A percentile compares a stretch with the other conserved stretches of the same genome.
These are phyloP conservation scores for Quercus tomentella DNA, from an alignment of 331 rosid species.

Conservation along the genomic window DNA sequence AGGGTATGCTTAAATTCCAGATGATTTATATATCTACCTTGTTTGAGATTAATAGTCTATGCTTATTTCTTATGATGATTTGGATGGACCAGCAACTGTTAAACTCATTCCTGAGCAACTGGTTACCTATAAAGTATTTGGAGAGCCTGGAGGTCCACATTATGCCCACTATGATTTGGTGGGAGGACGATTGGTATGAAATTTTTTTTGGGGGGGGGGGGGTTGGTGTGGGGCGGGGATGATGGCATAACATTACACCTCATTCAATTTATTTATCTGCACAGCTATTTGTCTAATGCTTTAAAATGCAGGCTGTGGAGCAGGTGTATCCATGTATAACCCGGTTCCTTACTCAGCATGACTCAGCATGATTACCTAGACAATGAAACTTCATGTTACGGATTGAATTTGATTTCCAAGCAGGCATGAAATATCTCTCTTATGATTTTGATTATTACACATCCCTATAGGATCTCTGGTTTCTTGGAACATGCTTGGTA, in stretches of 20 bases:
- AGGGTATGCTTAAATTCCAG: slow-evolving; percentile 46
- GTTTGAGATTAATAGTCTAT: not conserved
- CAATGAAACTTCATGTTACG: not conserved
- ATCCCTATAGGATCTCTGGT: not conserved
- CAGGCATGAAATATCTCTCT: slow-evolving; percentile 16
- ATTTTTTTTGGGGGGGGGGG: too few species aligned
- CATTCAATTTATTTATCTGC: not conserved
- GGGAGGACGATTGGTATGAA: slow-evolving; percentile 87
- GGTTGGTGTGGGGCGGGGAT: too few species aligned
- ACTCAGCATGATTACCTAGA: slow-evolving; percentile 24
- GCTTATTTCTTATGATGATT: slow-evolving; percentile 16
- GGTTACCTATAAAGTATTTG: slow-evolving; percentile 69
- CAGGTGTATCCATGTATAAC: slow-evolving; percentile 80
- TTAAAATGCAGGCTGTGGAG: slow-evolving; percentile 69
- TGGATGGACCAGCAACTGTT: slow-evolving; percentile 56
- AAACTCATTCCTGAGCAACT: slow-evolving; percentile 80
- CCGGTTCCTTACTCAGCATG: slow-evolving; percentile 64
- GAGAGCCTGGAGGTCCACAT: slow-evolving; percentile 84
- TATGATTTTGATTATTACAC: not conserved
- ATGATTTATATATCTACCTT: slow-evolving; percentile 12
- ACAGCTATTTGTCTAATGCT: slow-evolving; percentile 21
- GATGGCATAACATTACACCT: not conserved
- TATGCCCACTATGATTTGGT: slow-evolving; percentile 99
- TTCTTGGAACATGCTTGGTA: not conserved
- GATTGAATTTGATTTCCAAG: slow-evolving; percentile 10